Evolutionary conservation across 1,284 basidiomycete genomes (phyloP).

Genomic region (Pseudozyma tsukubaensis): DNA sequence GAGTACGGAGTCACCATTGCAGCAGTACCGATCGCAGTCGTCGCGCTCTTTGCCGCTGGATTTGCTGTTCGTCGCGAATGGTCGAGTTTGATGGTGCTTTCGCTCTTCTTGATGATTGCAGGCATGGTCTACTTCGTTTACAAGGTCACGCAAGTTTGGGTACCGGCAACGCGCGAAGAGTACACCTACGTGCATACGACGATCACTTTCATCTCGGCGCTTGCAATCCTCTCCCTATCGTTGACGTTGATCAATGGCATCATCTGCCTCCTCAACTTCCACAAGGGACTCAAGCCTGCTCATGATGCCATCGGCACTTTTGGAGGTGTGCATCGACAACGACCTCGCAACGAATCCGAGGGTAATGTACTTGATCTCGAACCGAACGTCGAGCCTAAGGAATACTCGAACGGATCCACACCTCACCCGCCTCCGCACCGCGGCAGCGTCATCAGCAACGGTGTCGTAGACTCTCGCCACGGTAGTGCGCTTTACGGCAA

Average conservation of each 20-base stretch:
- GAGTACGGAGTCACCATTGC: conserved; percentile 61
- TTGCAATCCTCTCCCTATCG: conserved; percentile 43
- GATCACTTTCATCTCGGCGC: conserved; percentile 58
- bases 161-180: conserved; percentile 40
- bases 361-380: conserved; percentile 28
- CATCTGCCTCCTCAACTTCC: conserved; percentile 58
- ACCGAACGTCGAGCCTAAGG: conserved; percentile 17
- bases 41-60: conserved; percentile 51
- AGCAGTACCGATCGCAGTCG: conserved; percentile 54
- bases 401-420: conserved; percentile 3
- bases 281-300: conserved; percentile 51
- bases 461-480: conserved; percentile 2
- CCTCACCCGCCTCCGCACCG: conserved; percentile 6
- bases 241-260: conserved; percentile 52
- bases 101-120: conserved; percentile 48
- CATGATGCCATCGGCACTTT: conserved; percentile 55
- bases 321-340: conserved; percentile 40
- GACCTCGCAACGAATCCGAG: conserved; percentile 12
- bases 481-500: conserved; percentile 1
- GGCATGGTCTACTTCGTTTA: conserved; percentile 55
- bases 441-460: conserved; percentile 1
- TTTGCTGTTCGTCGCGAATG: conserved; percentile 56
- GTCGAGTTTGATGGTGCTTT: conserved; percentile 53
- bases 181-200: conserved; percentile 56
- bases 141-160: conserved; percentile 56